These are phyloP conservation scores for Sporothrix inflata DNA, from an alignment of 2,329 filamentous ascomycete genomes.

Conservation along the genomic window DNA sequence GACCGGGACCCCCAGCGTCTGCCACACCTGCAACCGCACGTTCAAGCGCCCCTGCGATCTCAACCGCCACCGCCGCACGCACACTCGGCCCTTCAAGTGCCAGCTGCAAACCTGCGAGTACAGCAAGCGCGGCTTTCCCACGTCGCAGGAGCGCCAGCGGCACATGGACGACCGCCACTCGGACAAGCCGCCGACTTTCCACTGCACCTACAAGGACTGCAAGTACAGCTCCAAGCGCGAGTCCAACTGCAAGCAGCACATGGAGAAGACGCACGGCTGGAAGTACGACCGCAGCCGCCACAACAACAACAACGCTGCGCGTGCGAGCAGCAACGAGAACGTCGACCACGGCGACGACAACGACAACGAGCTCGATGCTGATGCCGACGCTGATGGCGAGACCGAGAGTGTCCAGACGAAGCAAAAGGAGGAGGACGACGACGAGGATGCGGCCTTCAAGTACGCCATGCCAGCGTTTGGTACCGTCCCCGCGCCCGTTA, in stretches of 20 bases:
- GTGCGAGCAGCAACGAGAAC: neutral
- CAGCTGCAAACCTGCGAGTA: conserved; percentile 68
- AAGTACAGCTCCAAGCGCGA: conserved; percentile 75
- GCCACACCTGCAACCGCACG: conserved; percentile 36
- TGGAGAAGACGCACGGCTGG: conserved; percentile 80
- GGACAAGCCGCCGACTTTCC: conserved; percentile 63
- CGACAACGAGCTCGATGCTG: neutral
- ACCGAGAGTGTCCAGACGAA: neutral
- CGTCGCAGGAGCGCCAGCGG: conserved; percentile 76
- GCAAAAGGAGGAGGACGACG: conserved; percentile 2
- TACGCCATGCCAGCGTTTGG: neutral
- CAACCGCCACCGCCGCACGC: conserved; percentile 76
- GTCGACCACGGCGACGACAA: neutral
- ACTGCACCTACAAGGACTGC: conserved; percentile 68
- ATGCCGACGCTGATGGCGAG: neutral
- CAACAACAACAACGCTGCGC: neutral
- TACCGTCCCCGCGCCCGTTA: neutral
- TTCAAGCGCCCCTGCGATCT: conserved; percentile 42
- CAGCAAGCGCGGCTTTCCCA: conserved; percentile 71
- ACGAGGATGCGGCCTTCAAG: neutral
- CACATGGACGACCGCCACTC: conserved; percentile 80
- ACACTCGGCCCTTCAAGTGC: conserved; percentile 78
- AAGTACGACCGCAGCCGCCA: conserved; percentile 67
- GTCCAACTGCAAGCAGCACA: conserved; percentile 83
- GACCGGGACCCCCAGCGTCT: conserved; percentile 14